Evolutionary conservation across 2,329 filamentous ascomycete genomes (phyloP), one percentile per base, ranked within the genome.

Genomic region (Colletotrichum orchidophilum): DNA sequence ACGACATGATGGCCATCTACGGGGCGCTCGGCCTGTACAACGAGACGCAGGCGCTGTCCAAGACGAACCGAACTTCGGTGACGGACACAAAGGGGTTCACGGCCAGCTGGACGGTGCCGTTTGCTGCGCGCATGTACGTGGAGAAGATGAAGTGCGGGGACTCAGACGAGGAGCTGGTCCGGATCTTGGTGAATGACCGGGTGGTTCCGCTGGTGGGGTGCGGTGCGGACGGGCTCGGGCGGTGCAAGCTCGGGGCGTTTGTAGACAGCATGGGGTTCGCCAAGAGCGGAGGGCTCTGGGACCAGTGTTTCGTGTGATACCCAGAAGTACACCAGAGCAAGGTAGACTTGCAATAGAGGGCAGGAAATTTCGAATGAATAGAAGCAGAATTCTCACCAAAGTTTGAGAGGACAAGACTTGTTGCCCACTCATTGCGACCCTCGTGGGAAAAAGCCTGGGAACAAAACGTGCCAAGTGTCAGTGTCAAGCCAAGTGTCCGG

Each of bases 131-230:
- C 63, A 88, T 94, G 80, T 97, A 97, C 79, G 89, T 98, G 42
- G 95, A 98, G 86, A 96, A 96, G 86, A 91, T 97, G 88, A 81
- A 81, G 50, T 98, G 95, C 79, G 78, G 78, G 2, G 83, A 73
- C 11, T 65, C 70, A 75, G 75, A 64, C 13, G 79, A 82, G n/a
- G 93, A 96, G 80, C 84, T 92, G 63, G 93, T 98, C 12, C 87
- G 95, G 46, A 86, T 97, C 5, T 82, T 98, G 70, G 84, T 98
- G 42, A 97, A 98, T 81, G 94, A 97, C 77, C 88, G 94, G 27
- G 94, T 97, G 2, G 85, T 95, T 70, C 90, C 91, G 12, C 81
- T 97, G 66, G 83, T 88, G 74, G 90, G 87, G 59, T 98, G 95
- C 80, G 87, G 85, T 12, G 91, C 86, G 3, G 94, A 97, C 80